Percentiles rank a stretch among this genome's conserved stretches.
Evolutionary conservation across 2,329 filamentous ascomycete species (phyloP).

Genomic region (Aureobasidium pullulans): DNA sequence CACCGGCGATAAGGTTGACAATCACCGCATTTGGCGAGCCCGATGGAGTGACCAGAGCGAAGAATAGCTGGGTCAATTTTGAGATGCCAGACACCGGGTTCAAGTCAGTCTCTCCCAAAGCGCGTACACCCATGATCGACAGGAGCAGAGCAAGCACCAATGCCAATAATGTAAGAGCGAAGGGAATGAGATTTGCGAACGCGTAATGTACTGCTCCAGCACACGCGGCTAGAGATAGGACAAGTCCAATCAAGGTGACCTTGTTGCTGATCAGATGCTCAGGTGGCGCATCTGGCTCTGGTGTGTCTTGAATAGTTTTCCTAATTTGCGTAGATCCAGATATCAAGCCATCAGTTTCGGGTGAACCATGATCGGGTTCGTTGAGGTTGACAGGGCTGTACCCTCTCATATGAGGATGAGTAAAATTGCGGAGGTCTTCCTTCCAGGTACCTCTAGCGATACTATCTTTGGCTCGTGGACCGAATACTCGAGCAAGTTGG

Average conservation of each 20-base stretch:
- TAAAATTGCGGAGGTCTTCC: slow-evolving; percentile 27
- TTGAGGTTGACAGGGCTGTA: slow-evolving; percentile 32
- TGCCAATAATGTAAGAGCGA: slow-evolving; percentile 76
- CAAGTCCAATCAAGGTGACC: slow-evolving; percentile 66
- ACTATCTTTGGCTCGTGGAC: slow-evolving; percentile 25
- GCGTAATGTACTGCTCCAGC: slow-evolving; percentile 72
- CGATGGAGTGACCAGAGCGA: slow-evolving; percentile 79
- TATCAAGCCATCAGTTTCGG: not conserved
- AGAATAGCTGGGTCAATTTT: slow-evolving; percentile 92
- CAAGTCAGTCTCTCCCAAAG: slow-evolving; percentile 75
- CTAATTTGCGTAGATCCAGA: not conserved
- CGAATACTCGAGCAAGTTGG: slow-evolving; percentile 35
- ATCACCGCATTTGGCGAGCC: slow-evolving; percentile 78
- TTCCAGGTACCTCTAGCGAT: slow-evolving; percentile 21
- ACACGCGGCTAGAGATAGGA: slow-evolving; percentile 71
- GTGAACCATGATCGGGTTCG: slow-evolving; percentile 18
- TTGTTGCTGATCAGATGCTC: slow-evolving; percentile 71
- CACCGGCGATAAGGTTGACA: slow-evolving; percentile 90
- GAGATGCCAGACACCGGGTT: slow-evolving; percentile 96
- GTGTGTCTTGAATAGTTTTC: slow-evolving; percentile 29
- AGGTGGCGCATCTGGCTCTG: slow-evolving; percentile 70
- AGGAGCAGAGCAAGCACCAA: slow-evolving; percentile 66
- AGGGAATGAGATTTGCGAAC: slow-evolving; percentile 75
- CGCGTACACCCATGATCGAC: slow-evolving; percentile 57
- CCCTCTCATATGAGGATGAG: slow-evolving; percentile 27